These are phyloP conservation scores for Aplosporella prunicola DNA, from an alignment of 2,329 filamentous ascomycete species.

Conservation along the genomic window DNA sequence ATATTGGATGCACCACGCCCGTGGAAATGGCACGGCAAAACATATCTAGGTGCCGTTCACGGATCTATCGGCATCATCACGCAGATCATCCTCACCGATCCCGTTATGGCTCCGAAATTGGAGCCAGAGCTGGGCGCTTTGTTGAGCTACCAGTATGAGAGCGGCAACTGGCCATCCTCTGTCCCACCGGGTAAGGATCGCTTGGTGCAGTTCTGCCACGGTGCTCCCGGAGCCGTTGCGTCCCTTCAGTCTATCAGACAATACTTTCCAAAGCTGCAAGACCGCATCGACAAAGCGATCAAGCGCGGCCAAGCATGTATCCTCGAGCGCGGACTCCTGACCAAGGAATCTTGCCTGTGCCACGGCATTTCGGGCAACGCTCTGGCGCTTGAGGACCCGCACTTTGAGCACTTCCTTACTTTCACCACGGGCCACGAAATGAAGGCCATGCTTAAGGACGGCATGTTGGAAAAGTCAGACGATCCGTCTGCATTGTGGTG, in stretches of 20 bases:
- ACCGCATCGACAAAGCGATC: slow-evolving; percentile 46
- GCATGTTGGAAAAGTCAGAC: slow-evolving; percentile 42
- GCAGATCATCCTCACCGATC: slow-evolving; percentile 54
- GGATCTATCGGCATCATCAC: slow-evolving; percentile 61
- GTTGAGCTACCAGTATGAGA: slow-evolving; percentile 49
- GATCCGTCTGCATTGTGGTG: slow-evolving; percentile 43
- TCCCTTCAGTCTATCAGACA: slow-evolving; percentile 48
- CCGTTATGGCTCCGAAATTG: slow-evolving; percentile 45
- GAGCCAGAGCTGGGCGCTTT: slow-evolving; percentile 45
- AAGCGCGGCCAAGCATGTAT: slow-evolving; percentile 43
- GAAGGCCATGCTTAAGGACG: slow-evolving; percentile 43
- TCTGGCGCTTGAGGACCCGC: slow-evolving; percentile 42
- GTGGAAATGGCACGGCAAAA: slow-evolving; percentile 57
- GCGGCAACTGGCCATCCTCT: slow-evolving; percentile 55
- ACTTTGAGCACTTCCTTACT: slow-evolving; percentile 49
- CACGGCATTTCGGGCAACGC: slow-evolving; percentile 58
- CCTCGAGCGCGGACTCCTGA: slow-evolving; percentile 50
- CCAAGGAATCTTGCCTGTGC: slow-evolving; percentile 56
- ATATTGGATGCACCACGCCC: slow-evolving; percentile 47
- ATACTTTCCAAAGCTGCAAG: slow-evolving; percentile 46
- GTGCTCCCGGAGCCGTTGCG: slow-evolving; percentile 53
- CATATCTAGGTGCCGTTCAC: slow-evolving; percentile 57
- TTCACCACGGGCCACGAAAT: slow-evolving; percentile 49
- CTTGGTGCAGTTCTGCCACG: slow-evolving; percentile 59
- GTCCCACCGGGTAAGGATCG: slow-evolving; percentile 40